Base-by-base conservation (phyloP, 306 rosid genomes). In the Senna tora region DNA sequence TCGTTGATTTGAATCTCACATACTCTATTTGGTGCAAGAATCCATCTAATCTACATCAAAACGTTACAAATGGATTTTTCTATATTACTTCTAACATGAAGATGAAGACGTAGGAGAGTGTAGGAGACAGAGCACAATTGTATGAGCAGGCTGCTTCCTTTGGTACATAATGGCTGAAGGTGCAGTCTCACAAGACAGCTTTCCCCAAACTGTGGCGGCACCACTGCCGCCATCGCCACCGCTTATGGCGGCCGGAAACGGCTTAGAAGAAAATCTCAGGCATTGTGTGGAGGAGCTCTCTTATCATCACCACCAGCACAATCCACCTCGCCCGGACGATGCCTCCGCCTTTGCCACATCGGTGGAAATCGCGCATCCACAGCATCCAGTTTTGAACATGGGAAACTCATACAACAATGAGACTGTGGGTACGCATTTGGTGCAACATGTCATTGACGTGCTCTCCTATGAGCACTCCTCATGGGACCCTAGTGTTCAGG, bases 81-180 rank as follows among this genome's bases (percentile, higher is more conserved):
- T 60, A 63, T 58, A 47, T 76, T 46, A 64, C 67, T 72, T 72
- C 77, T 71, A 77, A 79, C 50, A 39, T 36, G 39, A 5, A 36
- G 39, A 25, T 3, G 1, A 36, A 36, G 5, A 36, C 39, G 39
- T 36, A 36, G 39, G 39, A 33, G 3, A 25, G 30, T 25, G 30
- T 0, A 55, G 67, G 28, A 62, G 77, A 72, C 77, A 76, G 42
- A 81, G 63, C 64, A 76, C 53, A 76, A 42, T 72, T 76, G 87
- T 80, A 76, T 83, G 87, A 83, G 16, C 84, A 79, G 42, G 50
- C 59, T 68, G 77, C 82, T 75, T 82, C 90, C 75, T 88, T 83
- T 83, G 96, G 89, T 77, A 75, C 77, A 42, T 79, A 75, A 77
- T 77, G 75, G 46, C 84, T 59, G 95, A 85, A 62, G 79, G 70